Percentiles rank a stretch among this genome's conserved stretches.
These are phyloP conservation scores for Asterophora lycoperdoides DNA, from an alignment of 768 basidiomycete genomes.

Conservation along the genomic window DNA sequence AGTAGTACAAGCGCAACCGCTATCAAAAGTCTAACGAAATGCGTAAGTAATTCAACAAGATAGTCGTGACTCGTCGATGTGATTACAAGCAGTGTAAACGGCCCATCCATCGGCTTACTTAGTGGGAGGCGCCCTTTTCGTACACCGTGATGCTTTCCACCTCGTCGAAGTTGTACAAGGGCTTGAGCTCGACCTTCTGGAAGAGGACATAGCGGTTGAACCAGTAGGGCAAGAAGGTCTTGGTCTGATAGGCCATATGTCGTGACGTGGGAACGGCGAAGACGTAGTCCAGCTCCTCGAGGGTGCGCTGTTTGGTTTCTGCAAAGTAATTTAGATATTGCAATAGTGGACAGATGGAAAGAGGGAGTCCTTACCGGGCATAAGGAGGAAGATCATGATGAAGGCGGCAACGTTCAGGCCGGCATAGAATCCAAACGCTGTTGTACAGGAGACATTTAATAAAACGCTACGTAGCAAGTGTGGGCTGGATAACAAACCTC, in stretches of 20 bases:
- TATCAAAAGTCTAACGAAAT: not conserved
- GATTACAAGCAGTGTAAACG: not conserved
- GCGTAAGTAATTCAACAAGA: not conserved
- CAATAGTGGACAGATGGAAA: not conserved
- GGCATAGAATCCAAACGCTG: slow-evolving; percentile 56
- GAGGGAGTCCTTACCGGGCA: slow-evolving; percentile 40
- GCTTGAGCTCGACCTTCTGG: slow-evolving; percentile 33
- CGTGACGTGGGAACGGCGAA: slow-evolving; percentile 47
- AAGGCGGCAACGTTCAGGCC: slow-evolving; percentile 47
- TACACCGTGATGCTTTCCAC: slow-evolving; percentile 41
- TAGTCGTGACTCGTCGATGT: not conserved
- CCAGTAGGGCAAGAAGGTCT: slow-evolving; percentile 46
- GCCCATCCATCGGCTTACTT: not conserved
- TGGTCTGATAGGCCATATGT: slow-evolving; percentile 42
- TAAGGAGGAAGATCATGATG: slow-evolving; percentile 51
- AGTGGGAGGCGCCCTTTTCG: slow-evolving; percentile 39
- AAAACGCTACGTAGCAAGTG: slow-evolving; percentile 13
- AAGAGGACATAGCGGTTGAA: slow-evolving; percentile 43
- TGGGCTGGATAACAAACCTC: slow-evolving; percentile 22
- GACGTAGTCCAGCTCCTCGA: slow-evolving; percentile 48
- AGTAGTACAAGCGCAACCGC: not conserved
- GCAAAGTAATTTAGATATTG: slow-evolving; percentile 4
- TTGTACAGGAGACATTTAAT: not conserved
- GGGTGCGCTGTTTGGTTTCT: slow-evolving; percentile 51
- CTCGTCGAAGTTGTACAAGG: slow-evolving; percentile 51